Conservation (phyloP, 805 yeast species). For the Saccharomycopsis sp. region DNA sequence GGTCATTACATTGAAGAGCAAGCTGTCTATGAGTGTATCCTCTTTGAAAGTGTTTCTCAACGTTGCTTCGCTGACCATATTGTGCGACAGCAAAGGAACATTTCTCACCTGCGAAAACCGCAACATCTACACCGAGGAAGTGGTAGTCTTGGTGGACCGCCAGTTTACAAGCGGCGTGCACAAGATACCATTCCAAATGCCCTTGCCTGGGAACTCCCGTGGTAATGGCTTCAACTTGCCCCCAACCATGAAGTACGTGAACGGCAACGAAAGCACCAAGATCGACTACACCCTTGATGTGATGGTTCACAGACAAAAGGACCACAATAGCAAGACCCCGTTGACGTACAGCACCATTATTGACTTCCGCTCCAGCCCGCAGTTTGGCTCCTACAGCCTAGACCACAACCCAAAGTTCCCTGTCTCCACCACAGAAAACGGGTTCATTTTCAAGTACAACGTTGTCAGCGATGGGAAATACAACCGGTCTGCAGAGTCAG, state of each 20-base stretch:
- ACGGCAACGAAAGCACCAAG: conserved; percentile 9
- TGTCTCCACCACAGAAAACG: conserved; percentile 3
- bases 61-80: conserved; percentile 11
- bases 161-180: conserved; percentile 5
- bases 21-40: conserved; percentile 5
- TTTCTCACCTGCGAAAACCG: conserved; percentile 16
- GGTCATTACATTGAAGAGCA: conserved; percentile 6
- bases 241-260: conserved; percentile 9
- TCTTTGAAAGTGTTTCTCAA: conserved; percentile 7
- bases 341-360: conserved; percentile 2
- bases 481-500: neutral
- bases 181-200: conserved; percentile 9
- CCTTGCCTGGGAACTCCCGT: conserved; percentile 9
- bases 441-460: conserved; percentile 15
- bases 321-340: conserved; percentile 5
- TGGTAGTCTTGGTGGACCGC: conserved; percentile 3
- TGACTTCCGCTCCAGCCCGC: conserved; percentile 12
- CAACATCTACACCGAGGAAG: conserved; percentile 4
- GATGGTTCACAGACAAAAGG: conserved; percentile 4
- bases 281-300: conserved; percentile 16
- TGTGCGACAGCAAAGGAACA: conserved; percentile 14
- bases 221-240: conserved; percentile 13
- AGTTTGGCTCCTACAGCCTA: conserved; percentile 11
- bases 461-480: neutral
- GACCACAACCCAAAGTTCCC: conserved; percentile 9